These are phyloP conservation scores for Penicillium angulare DNA, from an alignment of 495 filamentous ascomycete genomes.

Conservation along the genomic window DNA sequence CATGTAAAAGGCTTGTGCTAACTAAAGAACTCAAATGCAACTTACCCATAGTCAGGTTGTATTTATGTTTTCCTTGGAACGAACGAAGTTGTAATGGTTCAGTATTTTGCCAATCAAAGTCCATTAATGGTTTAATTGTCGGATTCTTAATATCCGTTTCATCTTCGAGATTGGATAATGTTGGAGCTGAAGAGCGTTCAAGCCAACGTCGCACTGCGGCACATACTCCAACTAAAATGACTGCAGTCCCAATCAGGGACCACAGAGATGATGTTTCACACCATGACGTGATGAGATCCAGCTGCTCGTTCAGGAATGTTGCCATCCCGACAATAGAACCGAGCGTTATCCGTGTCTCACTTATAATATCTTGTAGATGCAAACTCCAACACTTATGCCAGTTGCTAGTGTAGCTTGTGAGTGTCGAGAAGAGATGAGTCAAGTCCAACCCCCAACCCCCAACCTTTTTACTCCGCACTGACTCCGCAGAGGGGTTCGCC, in stretches of 20 bases:
- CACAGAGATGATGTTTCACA: background rate
- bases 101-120: conserved; percentile 61
- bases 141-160: conserved; percentile 11
- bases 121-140: conserved; percentile 50
- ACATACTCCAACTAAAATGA: background rate
- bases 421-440: too few species aligned
- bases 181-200: background rate
- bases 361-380: too few species aligned
- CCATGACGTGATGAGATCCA: background rate
- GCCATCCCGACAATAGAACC: too few species aligned
- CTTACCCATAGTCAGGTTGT: conserved; percentile 71
- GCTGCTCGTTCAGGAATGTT: too few species aligned
- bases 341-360: too few species aligned
- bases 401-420: too few species aligned
- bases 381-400: background rate
- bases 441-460: too few species aligned
- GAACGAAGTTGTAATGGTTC: conserved; percentile 61
- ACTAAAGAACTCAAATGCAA: background rate
- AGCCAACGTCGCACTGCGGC: too few species aligned
- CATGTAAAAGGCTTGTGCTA: background rate
- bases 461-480: background rate
- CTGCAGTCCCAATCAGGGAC: background rate
- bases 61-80: conserved; percentile 60
- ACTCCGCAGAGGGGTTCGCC: conserved; percentile 1
- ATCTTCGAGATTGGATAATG: background rate